These are phyloP conservation scores for Fusarium albidum DNA, from an alignment of 2,329 filamentous ascomycete genomes.

Conservation along the genomic window DNA sequence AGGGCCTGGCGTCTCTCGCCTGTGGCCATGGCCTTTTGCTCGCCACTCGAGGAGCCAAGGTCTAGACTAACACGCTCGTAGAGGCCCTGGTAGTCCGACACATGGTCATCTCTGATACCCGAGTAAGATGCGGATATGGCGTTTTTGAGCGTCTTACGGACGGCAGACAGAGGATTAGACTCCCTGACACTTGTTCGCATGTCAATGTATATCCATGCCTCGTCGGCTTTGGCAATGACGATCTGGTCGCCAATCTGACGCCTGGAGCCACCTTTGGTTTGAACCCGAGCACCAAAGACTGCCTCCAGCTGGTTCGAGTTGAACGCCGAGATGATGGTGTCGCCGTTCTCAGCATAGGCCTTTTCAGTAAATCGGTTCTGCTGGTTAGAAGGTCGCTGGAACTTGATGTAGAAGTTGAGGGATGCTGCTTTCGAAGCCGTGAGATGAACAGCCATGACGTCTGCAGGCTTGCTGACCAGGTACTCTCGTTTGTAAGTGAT, in stretches of 20 bases:
- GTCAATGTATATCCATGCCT: constrained; percentile 4
- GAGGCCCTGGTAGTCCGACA: background rate
- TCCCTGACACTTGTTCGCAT: constrained; percentile 1
- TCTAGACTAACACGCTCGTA: background rate
- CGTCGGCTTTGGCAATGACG: background rate
- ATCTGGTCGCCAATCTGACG: constrained; percentile 12
- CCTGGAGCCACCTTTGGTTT: background rate
- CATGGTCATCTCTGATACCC: background rate
- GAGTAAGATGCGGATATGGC: background rate
- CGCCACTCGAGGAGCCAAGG: background rate
- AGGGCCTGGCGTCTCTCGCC: background rate
- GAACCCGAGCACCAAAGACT: background rate
- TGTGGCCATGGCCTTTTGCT: background rate
- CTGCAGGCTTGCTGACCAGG: background rate
- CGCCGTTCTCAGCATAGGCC: background rate
- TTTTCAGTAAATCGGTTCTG: constrained; percentile 5
- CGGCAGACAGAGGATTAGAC: background rate
- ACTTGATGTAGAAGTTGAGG: constrained; percentile 7
- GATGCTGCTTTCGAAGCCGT: background rate
- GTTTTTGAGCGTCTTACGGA: background rate
- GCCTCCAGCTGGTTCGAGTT: constrained; percentile 12
- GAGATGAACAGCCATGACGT: background rate
- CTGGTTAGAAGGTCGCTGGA: constrained; percentile 5
- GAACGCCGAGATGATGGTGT: background rate
- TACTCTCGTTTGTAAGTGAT: background rate